These are phyloP conservation scores for Phytophthora citricola DNA, from an alignment of 352 stramenopile species.

Conservation along the genomic window DNA sequence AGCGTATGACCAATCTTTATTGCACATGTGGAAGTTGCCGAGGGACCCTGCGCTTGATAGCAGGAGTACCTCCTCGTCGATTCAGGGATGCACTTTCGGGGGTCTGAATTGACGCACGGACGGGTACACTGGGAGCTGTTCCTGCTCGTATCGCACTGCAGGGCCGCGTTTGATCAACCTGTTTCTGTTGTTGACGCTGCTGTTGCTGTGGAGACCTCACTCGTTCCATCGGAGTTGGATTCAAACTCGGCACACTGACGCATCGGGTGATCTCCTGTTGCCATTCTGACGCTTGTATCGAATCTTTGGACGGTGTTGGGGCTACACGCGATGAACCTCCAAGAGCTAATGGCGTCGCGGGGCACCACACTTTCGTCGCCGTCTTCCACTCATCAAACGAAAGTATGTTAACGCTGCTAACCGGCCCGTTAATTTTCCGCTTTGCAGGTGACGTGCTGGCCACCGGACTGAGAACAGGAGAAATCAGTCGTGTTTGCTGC, in stretches of 20 bases:
- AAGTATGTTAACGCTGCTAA: slow-evolving; percentile 24
- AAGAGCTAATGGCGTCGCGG: slow-evolving; percentile 21
- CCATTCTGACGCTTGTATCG: slow-evolving; percentile 26
- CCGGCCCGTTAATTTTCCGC: slow-evolving; percentile 8
- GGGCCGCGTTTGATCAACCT: not conserved
- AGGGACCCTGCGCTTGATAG: slow-evolving; percentile 29
- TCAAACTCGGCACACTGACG: slow-evolving; percentile 61
- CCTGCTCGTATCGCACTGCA: slow-evolving; percentile 1
- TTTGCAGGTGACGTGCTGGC: slow-evolving; percentile 11
- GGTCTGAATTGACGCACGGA: slow-evolving; percentile 3
- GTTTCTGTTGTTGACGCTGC: slow-evolving; percentile 18
- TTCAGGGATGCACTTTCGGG: not conserved
- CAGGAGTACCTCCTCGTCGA: slow-evolving; percentile 25
- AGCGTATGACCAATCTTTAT: slow-evolving; percentile 6
- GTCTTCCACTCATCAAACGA: slow-evolving; percentile 75
- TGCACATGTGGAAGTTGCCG: slow-evolving; percentile 34
- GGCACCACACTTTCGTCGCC: slow-evolving; percentile 58
- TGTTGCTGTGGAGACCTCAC: slow-evolving; percentile 34
- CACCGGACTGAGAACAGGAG: slow-evolving; percentile 3
- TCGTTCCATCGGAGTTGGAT: slow-evolving; percentile 66
- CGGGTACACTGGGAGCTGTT: slow-evolving; percentile 15
- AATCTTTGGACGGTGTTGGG: slow-evolving; percentile 44
- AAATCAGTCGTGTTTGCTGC: not conserved
- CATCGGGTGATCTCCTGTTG: slow-evolving; percentile 56
- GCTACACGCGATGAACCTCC: slow-evolving; percentile 19